These are phyloP conservation scores for Hortiboletus flavorubellus DNA, from an alignment of 768 basidiomycete genomes.

Conservation along the genomic window DNA sequence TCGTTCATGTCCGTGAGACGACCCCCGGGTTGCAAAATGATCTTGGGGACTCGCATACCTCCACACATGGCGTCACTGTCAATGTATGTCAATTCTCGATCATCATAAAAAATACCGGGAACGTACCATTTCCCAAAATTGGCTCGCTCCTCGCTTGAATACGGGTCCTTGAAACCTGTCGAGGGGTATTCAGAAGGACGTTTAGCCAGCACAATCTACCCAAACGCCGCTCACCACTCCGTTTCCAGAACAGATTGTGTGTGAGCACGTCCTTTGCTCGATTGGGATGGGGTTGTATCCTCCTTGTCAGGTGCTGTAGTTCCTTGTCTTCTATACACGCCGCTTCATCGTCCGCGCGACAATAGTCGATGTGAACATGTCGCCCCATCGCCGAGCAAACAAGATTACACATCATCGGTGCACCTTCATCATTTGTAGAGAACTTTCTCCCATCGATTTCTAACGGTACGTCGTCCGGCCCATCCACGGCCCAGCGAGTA, in stretches of 20 bases:
- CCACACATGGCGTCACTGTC: conserved; percentile 49
- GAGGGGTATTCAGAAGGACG: neutral
- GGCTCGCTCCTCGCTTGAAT: conserved; percentile 51
- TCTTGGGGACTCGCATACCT: conserved; percentile 31
- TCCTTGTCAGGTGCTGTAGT: conserved; percentile 42
- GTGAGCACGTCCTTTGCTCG: conserved; percentile 52
- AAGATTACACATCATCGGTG: conserved; percentile 64
- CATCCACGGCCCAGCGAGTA: conserved; percentile 55
- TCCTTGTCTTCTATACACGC: conserved; percentile 41
- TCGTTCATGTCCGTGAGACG: neutral
- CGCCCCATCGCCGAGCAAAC: conserved; percentile 54
- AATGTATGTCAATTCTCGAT: neutral
- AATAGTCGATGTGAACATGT: conserved; percentile 56
- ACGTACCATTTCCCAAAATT: conserved; percentile 54
- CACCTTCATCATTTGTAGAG: conserved; percentile 51
- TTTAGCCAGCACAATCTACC: neutral
- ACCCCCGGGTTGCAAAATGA: neutral
- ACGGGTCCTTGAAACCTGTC: conserved; percentile 61
- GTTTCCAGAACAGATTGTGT: conserved; percentile 54
- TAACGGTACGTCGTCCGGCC: conserved; percentile 43
- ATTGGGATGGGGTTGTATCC: conserved; percentile 45
- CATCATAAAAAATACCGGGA: neutral
- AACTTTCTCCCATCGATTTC: conserved; percentile 58
- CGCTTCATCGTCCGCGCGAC: conserved; percentile 38
- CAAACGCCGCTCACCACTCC: conserved; percentile 42